Base-by-base conservation (phyloP, 2,329 filamentous ascomycete species). In the Colletotrichum navitas region DNA sequence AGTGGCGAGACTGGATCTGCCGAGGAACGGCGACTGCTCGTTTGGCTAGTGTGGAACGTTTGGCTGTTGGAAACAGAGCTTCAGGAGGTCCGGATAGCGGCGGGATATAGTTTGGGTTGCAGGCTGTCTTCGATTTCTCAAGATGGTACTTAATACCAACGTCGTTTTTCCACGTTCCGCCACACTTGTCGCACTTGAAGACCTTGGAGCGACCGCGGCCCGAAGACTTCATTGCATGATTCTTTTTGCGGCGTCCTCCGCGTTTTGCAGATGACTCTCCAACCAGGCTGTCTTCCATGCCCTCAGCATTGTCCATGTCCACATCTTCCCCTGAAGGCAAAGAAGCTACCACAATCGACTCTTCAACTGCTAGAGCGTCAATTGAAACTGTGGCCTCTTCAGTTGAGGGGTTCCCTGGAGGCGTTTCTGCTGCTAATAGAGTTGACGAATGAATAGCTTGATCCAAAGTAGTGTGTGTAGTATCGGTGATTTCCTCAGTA, bases 111-210 rank as follows among this genome's bases (percentile, higher is more conserved):
- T 78, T 76, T 2, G 87, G 84, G 74, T 90, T 90, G 75, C 88
- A 90, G 18, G 82, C 29, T 4, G 85, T 86, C 70, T 81, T 81
- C 1, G 88, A 87, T 74, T 89, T 90, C 43, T 85, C 85, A 18
- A 86, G 78, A 73, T 90, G 88, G 75, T 90, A 90, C 62, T 89
- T 87, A 21, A 90, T 80, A 0, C 88, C 88, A 56, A 88, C 81
- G 43, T 86, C 82, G 63, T 90, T 90, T 77, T 89, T 89, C 87
- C 88, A 90, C 14, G 78, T 80, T 3, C 83, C 84, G 12, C 84
- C 84, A 70, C 88, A 90, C 54, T 84, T 86, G 12, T 87, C 83
- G 72, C 88, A 90, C 26, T 78, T 80, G 75, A 80, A 89, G 1
- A n/a, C 67, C 68, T 80, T 80, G 29, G 49, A 21, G 8, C 69